These are phyloP conservation scores for Plasmodium ovale DNA, from an alignment of 169 alveolate species.

Conservation along the genomic window DNA sequence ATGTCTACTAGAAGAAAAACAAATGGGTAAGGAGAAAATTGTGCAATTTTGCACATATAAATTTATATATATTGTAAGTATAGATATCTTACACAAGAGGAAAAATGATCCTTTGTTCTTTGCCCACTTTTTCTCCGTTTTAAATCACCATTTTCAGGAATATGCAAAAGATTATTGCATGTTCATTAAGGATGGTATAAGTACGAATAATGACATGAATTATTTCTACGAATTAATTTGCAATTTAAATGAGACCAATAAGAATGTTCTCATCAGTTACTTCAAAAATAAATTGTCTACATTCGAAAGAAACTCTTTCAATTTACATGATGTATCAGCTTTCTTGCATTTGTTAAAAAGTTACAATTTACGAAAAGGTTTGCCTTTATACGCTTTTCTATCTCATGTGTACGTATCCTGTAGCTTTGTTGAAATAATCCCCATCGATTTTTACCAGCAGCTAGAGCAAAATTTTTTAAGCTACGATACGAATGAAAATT, in stretches of 20 bases:
- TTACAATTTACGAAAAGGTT: slow-evolving; percentile 30
- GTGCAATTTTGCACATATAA: slow-evolving; percentile 23
- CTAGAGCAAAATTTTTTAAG: slow-evolving; percentile 36
- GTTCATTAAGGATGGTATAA: slow-evolving; percentile 5
- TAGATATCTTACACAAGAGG: slow-evolving; percentile 52
- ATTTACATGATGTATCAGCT: slow-evolving; percentile 50
- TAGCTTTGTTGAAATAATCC: neutral
- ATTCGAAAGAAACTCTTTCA: slow-evolving; percentile 23
- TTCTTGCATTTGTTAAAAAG: slow-evolving; percentile 31
- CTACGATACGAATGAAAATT: slow-evolving; percentile 24
- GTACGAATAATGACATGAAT: slow-evolving; percentile 17
- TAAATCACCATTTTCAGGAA: slow-evolving; percentile 36
- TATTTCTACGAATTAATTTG: slow-evolving; percentile 13
- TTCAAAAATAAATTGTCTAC: slow-evolving; percentile 5
- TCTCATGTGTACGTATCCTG: slow-evolving; percentile 39
- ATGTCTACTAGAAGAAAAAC: slow-evolving; percentile 50
- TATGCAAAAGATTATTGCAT: slow-evolving; percentile 15
- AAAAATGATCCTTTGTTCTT: neutral
- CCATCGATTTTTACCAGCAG: neutral
- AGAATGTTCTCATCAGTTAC: neutral
- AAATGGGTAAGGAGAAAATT: slow-evolving; percentile 21
- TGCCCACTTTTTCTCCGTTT: slow-evolving; percentile 6
- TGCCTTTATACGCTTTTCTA: slow-evolving; percentile 31
- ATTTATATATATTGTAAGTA: slow-evolving; percentile 38
- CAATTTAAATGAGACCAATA: neutral